Percentiles rank a stretch among this genome's conserved stretches.
phyloP scores from a whole-genome alignment of 352 stramenopile genomes.

The Pythium brachiatum region DNA sequence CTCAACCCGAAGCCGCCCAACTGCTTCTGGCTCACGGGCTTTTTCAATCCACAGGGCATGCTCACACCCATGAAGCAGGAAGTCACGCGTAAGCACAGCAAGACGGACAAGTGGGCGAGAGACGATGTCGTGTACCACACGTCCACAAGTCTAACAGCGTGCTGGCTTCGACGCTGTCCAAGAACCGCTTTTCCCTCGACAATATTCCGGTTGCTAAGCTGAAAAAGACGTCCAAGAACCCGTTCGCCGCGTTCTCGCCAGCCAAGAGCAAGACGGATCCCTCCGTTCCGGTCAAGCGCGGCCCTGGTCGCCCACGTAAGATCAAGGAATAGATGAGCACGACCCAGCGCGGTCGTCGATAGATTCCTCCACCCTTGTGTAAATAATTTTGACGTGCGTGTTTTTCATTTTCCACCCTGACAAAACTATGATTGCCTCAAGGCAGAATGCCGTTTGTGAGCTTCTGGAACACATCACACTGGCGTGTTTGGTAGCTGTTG shows the following conservation, averaged over 20 bases:
- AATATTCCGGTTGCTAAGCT: constrained; percentile 75
- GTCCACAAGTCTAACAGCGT: constrained; percentile 72
- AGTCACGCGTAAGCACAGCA: constrained; percentile 96
- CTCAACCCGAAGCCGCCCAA: constrained; percentile 93
- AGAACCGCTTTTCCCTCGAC: constrained; percentile 75
- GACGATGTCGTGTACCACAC: constrained; percentile 98
- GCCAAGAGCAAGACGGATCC: background rate
- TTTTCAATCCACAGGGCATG: constrained; percentile 98
- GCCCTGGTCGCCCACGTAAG: constrained; percentile 21
- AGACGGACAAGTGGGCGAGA: constrained; percentile 96
- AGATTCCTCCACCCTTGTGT: constrained; percentile 8
- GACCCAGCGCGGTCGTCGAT: background rate
- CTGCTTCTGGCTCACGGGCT: constrained; percentile 97
- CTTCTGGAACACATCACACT: constrained; percentile 91
- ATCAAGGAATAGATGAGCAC: constrained; percentile 6
- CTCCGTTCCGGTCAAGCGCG: background rate
- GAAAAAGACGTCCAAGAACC: constrained; percentile 81
- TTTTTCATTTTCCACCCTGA: constrained; percentile 5
- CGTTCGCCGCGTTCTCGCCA: constrained; percentile 42
- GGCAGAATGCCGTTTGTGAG: constrained; percentile 91
- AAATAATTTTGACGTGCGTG: constrained; percentile 20
- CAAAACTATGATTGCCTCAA: constrained; percentile 23
- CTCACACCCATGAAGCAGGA: constrained; percentile 99
- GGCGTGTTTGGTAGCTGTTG: constrained; percentile 87
- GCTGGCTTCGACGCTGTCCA: constrained; percentile 50